phyloP scores from a whole-genome alignment of 2,329 filamentous ascomycete genomes.

The Ophiostoma sp. region DNA sequence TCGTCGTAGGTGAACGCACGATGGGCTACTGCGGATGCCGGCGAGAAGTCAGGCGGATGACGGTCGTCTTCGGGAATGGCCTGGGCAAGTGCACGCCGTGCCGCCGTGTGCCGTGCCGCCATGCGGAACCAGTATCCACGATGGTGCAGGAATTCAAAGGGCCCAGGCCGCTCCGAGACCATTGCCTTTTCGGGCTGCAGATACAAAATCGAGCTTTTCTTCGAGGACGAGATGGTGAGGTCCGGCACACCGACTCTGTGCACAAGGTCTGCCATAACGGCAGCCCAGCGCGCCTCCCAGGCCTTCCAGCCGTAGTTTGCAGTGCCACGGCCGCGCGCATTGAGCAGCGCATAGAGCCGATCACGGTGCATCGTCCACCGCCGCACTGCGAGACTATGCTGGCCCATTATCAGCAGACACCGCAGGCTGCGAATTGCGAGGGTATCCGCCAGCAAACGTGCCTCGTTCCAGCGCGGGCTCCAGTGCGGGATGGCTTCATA shows the following conservation, averaged over 20 bases:
- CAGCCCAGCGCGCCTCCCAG: conserved; percentile 75
- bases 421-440: conserved; percentile 75
- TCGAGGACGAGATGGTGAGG: conserved; percentile 32
- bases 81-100: conserved; percentile 49
- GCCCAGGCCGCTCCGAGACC: conserved; percentile 52
- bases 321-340: conserved; percentile 76
- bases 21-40: conserved; percentile 43
- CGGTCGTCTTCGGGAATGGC: conserved; percentile 57
- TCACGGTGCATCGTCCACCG: conserved; percentile 74
- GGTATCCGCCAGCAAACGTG: conserved; percentile 77
- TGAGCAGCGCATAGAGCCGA: conserved; percentile 69
- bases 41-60: conserved; percentile 44
- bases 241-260: conserved; percentile 49
- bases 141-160: conserved; percentile 61
- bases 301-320: conserved; percentile 90
- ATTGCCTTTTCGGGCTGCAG: conserved; percentile 55
- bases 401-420: conserved; percentile 72
- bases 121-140: conserved; percentile 61
- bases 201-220: conserved; percentile 24
- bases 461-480: conserved; percentile 87
- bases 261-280: conserved; percentile 56
- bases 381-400: conserved; percentile 72
- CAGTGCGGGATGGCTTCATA: conserved; percentile 77
- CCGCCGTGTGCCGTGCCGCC: conserved; percentile 52
- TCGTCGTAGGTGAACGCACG: conserved; percentile 57